Conservation (phyloP, 345 rosid species). For the Anacardium occidentale region DNA sequence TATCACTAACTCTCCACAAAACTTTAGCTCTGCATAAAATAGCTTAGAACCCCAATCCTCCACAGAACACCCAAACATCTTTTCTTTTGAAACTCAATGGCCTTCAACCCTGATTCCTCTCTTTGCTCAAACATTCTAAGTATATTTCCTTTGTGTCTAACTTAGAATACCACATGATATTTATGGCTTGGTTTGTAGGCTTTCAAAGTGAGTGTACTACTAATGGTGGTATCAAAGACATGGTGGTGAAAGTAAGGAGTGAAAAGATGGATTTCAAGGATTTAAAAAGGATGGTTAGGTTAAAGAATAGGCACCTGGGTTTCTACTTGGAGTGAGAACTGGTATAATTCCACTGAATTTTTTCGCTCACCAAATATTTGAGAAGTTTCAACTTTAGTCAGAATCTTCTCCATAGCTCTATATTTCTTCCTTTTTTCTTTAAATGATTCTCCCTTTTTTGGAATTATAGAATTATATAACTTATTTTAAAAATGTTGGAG, state of each 20-base stretch:
- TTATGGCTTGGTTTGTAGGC: background rate
- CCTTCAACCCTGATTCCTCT: background rate
- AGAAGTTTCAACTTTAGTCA: no score
- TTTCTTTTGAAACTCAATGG: background rate
- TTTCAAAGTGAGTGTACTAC: conserved; percentile 1
- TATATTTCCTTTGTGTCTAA: background rate
- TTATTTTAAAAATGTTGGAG: no score
- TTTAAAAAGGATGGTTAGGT: background rate
- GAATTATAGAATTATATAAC: background rate
- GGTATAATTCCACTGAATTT: no score
- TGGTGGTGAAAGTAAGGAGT: background rate
- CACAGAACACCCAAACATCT: background rate
- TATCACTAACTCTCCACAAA: no score
- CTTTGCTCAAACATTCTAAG: background rate
- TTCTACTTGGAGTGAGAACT: background rate
- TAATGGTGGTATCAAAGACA: background rate
- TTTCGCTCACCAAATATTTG: no score
- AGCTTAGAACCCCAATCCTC: no score
- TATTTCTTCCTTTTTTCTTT: no score
- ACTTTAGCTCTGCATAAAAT: no score
- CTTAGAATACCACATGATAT: background rate
- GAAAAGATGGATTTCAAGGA: background rate
- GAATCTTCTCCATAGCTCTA: no score
- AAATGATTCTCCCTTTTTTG: no score
- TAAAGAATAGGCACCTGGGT: background rate